Base-by-base conservation (phyloP, 129 eudicot genomes). In the Flaveria linearis region DNA sequence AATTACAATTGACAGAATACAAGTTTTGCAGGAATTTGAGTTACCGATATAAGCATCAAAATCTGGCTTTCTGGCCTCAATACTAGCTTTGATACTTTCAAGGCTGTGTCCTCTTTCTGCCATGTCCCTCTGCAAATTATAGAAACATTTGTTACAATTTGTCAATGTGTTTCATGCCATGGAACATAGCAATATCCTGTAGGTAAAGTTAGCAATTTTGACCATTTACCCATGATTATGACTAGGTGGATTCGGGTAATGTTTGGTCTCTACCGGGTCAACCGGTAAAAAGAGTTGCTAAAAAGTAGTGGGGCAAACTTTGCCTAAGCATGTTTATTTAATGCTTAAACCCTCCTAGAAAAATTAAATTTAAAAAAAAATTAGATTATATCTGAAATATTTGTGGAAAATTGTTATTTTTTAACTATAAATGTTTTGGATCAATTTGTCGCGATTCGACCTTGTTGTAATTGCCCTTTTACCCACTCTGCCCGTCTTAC, bases 101-200 rank as follows among this genome's bases (percentile, higher is more conserved):
- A 95, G 97, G 78, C 97, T 95, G 92, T 95, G 99, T 65, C 99
- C 99, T 87, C 99, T 86, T 80, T 95, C 99, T 76, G 97, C 97
- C 99, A 91, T 95, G 84, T 95, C 99, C 78, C 99, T 89, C 99
- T 95, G 90, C 86, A 81, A 23, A 72, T 63, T 22, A 63, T 14
- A 12, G 46, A 64, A 57, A 68, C 49, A 22, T 69, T 18, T 75
- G 61, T 41, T 25, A 16, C 60, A 26, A 45, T 47, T 17, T 7
- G 30, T 75, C 47, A 26, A 10, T 8, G 52, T 15, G 26, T 51
- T 25, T 20, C 9, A 63, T 75, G 22, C 16, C 47, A 10, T 75
- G 20, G 28, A 43, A 45, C 46, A 16, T 61, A 74, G 9, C 70
- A 60, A 16, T 49, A 49, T 53, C 10, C 60, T 53, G 12, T 53